phyloP scores from a whole-genome alignment of 768 basidiomycete species.

The Psilocybe cyanescens region DNA sequence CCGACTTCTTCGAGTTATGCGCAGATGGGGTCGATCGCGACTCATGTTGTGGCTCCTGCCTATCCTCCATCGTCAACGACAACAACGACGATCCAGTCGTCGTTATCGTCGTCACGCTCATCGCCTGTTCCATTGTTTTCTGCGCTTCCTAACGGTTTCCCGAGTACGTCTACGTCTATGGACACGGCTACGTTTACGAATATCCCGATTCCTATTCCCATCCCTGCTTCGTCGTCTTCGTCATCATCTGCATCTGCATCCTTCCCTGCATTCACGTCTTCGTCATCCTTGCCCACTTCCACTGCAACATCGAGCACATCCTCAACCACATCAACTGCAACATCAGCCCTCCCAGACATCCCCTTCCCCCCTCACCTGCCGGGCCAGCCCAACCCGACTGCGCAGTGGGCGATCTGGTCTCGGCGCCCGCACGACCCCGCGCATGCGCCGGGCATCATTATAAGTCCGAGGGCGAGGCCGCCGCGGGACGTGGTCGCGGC shows the following conservation, averaged over 20 bases:
- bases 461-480: conserved; percentile 66
- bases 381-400: conserved; percentile 14
- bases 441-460: conserved; percentile 70
- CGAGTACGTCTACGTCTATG: not conserved
- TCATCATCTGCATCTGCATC: not conserved
- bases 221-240: not conserved
- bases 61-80: not conserved
- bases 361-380: not conserved
- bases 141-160: not conserved
- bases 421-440: conserved; percentile 68
- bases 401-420: conserved; percentile 70
- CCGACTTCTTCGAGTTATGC: conserved; percentile 19
- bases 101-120: too few relatives aligned
- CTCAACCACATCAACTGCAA: not conserved
- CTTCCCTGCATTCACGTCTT: not conserved
- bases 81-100: too few relatives aligned
- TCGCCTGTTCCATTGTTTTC: too few relatives aligned
- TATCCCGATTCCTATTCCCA: not conserved
- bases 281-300: not conserved
- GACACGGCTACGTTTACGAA: too few relatives aligned
- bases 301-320: not conserved
- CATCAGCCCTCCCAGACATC: not conserved
- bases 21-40: conserved; percentile 33
- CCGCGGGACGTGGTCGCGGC: conserved; percentile 59
- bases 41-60: not conserved